Base-by-base conservation (phyloP, 495 filamentous ascomycete genomes). In the Apiosordaria backusii region DNA sequence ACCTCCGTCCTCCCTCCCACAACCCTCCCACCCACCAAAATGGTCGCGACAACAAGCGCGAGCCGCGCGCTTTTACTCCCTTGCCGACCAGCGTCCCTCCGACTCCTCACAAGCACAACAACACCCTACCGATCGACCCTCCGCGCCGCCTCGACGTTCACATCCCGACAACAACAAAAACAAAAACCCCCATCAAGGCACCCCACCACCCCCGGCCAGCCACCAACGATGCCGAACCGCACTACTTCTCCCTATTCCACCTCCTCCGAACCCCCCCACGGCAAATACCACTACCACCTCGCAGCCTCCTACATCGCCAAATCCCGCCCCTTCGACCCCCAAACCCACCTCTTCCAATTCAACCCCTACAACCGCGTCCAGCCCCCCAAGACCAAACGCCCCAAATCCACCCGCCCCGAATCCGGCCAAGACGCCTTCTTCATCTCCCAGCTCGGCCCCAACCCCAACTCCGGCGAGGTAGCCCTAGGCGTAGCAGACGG, bases 361-460 rank as follows among this genome's bases (percentile, higher is more conserved):
- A 87, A 90, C 71, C 87, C 89, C 29, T 83, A 84, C 65, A 80
- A 83, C 70, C 81, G 74, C 66, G 87, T 83, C 35, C 83, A 72
- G 68, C 85, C 74, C 67, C 85, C 79, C 10, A 61, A 61, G 65
- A 84, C 64, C 15, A 67, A 65, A 22, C 67, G 75, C 67, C 76
- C 75, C 60, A 87, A 82, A 75, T 79, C 79, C 62, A 80, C 79
- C 61, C 83, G 91, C n/a, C 88, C 89, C 13, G 88, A 88, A 58
- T 92, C 89, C 60, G 95, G 95, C 13, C 92, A 98, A 75, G 95
- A 99, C 85, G 91, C 96, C 35, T 98, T 97, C 77, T 98, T 99
- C 78, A 87, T 95, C 50, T 90, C 89, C 70, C 86, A 84, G 13
- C 79, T 97, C 27, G 81, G 79, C 50, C 86, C 89, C 57, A 83